phyloP scores from a whole-genome alignment of 1,139 yeast species.

The Zygoascus sp. region DNA sequence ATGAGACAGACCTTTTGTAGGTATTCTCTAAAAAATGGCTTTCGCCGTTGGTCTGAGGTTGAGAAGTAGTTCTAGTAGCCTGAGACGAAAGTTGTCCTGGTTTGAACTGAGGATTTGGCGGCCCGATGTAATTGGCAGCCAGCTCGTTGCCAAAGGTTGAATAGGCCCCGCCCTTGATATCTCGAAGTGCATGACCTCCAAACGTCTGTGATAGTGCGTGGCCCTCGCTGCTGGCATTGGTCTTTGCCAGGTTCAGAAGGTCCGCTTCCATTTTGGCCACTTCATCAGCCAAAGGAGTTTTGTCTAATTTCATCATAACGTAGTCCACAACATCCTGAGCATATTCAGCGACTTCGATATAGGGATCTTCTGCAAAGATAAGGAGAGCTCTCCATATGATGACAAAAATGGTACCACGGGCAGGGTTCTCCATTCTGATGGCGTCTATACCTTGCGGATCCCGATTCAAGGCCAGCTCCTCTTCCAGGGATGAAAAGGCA shows the following conservation, averaged over 20 bases:
- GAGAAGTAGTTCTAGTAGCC: slow-evolving; percentile 10
- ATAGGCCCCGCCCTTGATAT: neutral
- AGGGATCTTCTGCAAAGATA: slow-evolving; percentile 84
- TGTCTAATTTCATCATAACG: slow-evolving; percentile 60
- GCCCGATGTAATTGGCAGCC: neutral
- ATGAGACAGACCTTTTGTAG: slow-evolving; percentile 35
- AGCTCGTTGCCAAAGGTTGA: slow-evolving; percentile 1
- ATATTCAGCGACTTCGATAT: slow-evolving; percentile 66
- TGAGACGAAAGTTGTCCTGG: neutral
- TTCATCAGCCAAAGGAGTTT: slow-evolving; percentile 48
- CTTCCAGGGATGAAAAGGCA: slow-evolving; percentile 81
- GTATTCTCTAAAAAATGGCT: slow-evolving; percentile 18
- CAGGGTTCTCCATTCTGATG: slow-evolving; percentile 43
- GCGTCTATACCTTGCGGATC: slow-evolving; percentile 57
- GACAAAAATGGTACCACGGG: slow-evolving; percentile 77
- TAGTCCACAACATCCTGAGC: slow-evolving; percentile 76
- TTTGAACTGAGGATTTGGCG: neutral
- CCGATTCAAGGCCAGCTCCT: slow-evolving; percentile 66
- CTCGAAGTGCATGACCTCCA: neutral
- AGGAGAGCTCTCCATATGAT: slow-evolving; percentile 85
- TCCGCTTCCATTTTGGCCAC: slow-evolving; percentile 17
- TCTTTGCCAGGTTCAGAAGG: slow-evolving; percentile 13
- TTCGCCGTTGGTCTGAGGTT: slow-evolving; percentile 1
- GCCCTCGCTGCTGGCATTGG: no score
- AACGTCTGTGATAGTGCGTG: neutral